These are phyloP conservation scores for Solanum paucissectum DNA, from an alignment of 257 asterid species.

Conservation along the genomic window DNA sequence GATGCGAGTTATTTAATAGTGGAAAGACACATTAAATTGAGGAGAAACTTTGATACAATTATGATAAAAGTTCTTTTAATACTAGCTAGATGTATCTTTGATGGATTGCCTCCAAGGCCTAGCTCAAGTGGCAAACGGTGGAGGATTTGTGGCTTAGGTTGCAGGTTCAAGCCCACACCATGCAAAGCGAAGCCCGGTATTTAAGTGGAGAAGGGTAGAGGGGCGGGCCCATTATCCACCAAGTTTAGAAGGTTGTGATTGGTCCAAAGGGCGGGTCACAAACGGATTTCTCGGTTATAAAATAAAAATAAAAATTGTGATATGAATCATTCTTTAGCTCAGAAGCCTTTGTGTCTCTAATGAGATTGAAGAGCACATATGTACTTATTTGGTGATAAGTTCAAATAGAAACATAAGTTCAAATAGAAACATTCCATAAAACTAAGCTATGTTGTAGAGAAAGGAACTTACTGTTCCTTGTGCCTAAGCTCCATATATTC, in stretches of 20 bases:
- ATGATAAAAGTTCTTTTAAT: not conserved
- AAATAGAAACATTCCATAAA: not conserved
- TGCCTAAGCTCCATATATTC: conserved; percentile 51
- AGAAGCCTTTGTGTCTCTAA: not conserved
- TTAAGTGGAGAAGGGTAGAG: too few species aligned
- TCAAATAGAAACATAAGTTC: not conserved
- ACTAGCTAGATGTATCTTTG: not conserved
- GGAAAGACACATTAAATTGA: not conserved
- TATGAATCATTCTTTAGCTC: not conserved
- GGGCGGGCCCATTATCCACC: too few species aligned
- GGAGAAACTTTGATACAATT: not conserved
- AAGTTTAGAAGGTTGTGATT: too few species aligned
- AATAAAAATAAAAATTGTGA: not conserved
- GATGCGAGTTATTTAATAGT: not conserved
- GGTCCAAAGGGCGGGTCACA: too few species aligned
- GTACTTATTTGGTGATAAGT: not conserved
- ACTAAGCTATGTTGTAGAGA: not conserved
- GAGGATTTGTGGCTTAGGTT: too few species aligned
- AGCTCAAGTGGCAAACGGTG: too few species aligned
- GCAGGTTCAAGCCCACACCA: too few species aligned
- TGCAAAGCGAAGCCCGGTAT: too few species aligned
- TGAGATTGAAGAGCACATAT: not conserved
- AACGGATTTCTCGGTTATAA: too few species aligned
- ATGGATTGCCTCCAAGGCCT: not conserved
- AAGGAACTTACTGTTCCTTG: conserved; percentile 53